Evolutionary conservation across 345 rosid species (phyloP), one percentile per base, ranked within the genome.

Genomic region (Pugionium cornutum): DNA sequence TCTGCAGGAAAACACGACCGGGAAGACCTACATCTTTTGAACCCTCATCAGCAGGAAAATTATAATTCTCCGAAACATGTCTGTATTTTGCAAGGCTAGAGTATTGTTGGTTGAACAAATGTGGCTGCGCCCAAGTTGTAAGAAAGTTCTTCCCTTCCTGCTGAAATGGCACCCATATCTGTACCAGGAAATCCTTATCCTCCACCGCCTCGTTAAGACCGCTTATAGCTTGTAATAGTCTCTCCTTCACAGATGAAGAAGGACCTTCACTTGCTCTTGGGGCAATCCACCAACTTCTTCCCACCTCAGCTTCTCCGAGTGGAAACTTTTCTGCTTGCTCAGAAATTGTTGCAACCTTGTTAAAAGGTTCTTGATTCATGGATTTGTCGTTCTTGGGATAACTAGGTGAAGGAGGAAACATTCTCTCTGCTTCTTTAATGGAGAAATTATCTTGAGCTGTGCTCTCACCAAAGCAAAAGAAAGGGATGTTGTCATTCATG

Each of bases 111-210:
- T 81, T 74, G 6, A 83, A 78, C 49, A 81, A 75, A 76, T 76
- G 89, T 42, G 98, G 97, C 77, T 92, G 98, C 64, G 73, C 82
- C 62, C 29, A 53, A 46, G 98, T 92, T 1, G 97, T 89, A 29
- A 92, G 96, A 31, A 86, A 79, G 45, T 83, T 60, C 67, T 81
- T 86, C 58, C 87, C 94, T 68, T 69, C 89, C 36, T 69, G 83
- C 35, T 79, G 81, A 32, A 86, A 75, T 31, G 98, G 96, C 58
- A 89, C 87, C 98, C 97, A 92, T 64, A 87, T 80, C 63, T 92
- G 97, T 60, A 92, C 76, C 39, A 92, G 95, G 35, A 81, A 76
- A 70, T 89, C 88, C 62, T 75, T 74, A 42, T 82, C 87, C 36
- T 79, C 73, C 9, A 84, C 81, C 18, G 69, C 78, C 29, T 84